Base-by-base conservation (phyloP, 140 eudicot genomes). In the Oenanthe javanica region DNA sequence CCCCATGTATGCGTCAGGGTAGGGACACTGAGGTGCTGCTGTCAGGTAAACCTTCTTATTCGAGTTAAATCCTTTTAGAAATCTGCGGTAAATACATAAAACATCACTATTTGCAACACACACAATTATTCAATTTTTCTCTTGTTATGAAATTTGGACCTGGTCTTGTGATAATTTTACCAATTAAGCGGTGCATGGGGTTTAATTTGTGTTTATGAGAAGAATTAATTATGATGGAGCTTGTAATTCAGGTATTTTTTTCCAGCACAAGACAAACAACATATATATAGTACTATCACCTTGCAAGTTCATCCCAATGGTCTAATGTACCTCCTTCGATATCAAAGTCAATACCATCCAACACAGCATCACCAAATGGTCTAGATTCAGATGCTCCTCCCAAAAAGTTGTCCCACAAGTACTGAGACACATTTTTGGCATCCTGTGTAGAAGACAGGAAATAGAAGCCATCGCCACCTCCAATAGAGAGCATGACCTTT, bases 281-380 rank as follows among this genome's bases (percentile, higher is more conserved):
- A 57, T 19, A 57, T 6, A 21, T 21, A 4, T 57, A 57, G 66
- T 61, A 61, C 2, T n/a, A 40, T 75, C 9, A 75, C 79, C 63
- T 49, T 21, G 79, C 79, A 12, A 75, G 79, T 25, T 75, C 79
- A 64, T 52, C 61, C 78, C 82, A 13, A 11, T 42, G 57, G 47
- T 63, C 47, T 10, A 5, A 0, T 57, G 27, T 7, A 16, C 81
- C 80, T 8, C 64, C 66, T 64, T 47, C 81, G 13, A 82, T 82
- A 43, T 76, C 81, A 36, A 76, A 82, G 77, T 82, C 81, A 13
- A 82, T 63, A 9, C 84, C 84, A 50, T 82, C 84, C 46, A 82
- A 63, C 12, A 82, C 81, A 45, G 84, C 84, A 59, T 36, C 77
- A 45, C 84, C 84, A 52, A 82, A 66, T 10, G 84, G 84, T 36